Conservation (phyloP, 192 early-diverging fungal species). For the Backusella sp. region DNA sequence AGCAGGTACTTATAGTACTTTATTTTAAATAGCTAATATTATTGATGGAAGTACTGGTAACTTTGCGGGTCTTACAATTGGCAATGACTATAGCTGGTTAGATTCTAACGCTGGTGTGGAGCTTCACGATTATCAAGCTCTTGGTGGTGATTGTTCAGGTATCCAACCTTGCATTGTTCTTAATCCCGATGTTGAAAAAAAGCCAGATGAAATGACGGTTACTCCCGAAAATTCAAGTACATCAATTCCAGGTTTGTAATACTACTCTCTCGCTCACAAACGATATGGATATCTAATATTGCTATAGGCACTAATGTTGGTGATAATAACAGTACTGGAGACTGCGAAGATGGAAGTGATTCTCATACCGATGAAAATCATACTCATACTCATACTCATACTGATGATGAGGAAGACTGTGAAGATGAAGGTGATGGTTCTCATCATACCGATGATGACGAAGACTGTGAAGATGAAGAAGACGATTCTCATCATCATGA, state of each 20-base stretch:
- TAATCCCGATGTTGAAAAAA: not conserved
- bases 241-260: not conserved
- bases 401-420: too few relatives aligned
- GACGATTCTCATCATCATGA: too few relatives aligned
- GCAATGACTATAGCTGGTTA: not conserved
- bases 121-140: not conserved
- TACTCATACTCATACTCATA: too few relatives aligned
- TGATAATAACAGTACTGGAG: too few relatives aligned
- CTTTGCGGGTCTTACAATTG: not conserved
- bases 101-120: not conserved
- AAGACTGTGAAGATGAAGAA: too few relatives aligned
- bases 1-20: not conserved
- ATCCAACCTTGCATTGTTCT: not conserved
- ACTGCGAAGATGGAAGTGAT: too few relatives aligned
- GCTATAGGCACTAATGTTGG: too few relatives aligned
- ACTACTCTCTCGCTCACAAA: too few relatives aligned
- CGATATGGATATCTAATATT: too few relatives aligned
- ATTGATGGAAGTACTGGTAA: not conserved
- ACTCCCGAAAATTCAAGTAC: not conserved
- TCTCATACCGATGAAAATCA: too few relatives aligned
- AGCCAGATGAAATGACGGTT: not conserved
- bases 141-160: not conserved
- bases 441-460: too few relatives aligned
- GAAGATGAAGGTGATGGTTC: too few relatives aligned
- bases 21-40: not conserved